Conservation (phyloP, 805 yeast species). For the Candida corydali region DNA sequence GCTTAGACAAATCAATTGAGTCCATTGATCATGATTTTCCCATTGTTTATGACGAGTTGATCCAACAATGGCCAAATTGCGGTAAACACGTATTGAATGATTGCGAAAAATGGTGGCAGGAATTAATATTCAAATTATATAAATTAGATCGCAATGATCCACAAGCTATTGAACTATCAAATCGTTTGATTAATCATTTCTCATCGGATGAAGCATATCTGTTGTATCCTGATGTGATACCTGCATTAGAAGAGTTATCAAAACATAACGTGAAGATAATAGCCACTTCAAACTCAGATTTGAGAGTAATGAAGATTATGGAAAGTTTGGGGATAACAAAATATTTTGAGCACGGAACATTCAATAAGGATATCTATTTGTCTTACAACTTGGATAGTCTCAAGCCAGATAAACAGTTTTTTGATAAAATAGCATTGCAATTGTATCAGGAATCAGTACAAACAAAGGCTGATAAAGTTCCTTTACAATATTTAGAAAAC, state of each 20-base stretch:
- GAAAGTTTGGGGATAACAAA: constrained; percentile 41
- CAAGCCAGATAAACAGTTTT: constrained; percentile 53
- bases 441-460: constrained; percentile 1
- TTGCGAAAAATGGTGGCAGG: constrained; percentile 55
- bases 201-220: constrained; percentile 49
- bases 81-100: constrained; percentile 41
- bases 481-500: constrained; percentile 13
- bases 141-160: constrained; percentile 20
- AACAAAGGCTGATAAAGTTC: constrained; percentile 10
- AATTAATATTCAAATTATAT: constrained; percentile 43
- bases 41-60: constrained; percentile 31
- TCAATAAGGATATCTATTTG: constrained; percentile 35
- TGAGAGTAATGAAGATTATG: constrained; percentile 43
- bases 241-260: constrained; percentile 34
- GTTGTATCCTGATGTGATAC: constrained; percentile 50
- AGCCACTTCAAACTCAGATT: constrained; percentile 62
- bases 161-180: constrained; percentile 35
- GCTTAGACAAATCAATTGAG: constrained; percentile 28
- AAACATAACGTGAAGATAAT: constrained; percentile 33
- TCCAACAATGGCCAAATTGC: constrained; percentile 51
- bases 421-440: constrained; percentile 20
- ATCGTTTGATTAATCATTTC: constrained; percentile 45
- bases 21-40: constrained; percentile 24
- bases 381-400: constrained; percentile 53
- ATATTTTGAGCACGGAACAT: constrained; percentile 17